A percentile compares a stretch with the other conserved stretches of the same genome.
Evolutionary conservation across 352 stramenopile genomes (phyloP).

Genomic region (Globisporangium heterothallicum): DNA sequence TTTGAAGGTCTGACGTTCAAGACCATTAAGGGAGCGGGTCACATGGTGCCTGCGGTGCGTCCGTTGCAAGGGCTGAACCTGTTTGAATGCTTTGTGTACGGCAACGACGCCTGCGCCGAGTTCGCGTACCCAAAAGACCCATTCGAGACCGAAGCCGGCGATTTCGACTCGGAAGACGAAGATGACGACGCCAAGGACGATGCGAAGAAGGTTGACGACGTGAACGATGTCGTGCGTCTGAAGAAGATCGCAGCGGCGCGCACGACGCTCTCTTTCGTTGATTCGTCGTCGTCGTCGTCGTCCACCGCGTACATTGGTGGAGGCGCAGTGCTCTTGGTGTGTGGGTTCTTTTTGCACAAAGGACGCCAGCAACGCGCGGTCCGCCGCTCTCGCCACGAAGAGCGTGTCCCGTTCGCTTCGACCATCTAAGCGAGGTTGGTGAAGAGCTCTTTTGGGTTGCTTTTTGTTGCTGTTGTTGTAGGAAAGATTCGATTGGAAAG

Average conservation of each 20-base stretch:
- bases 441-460: not conserved
- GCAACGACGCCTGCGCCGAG: slow-evolving; percentile 34
- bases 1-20: slow-evolving; percentile 84
- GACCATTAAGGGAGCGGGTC: slow-evolving; percentile 88
- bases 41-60: slow-evolving; percentile 78
- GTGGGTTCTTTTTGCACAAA: not conserved
- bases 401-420: slow-evolving; percentile 1
- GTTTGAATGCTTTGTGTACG: slow-evolving; percentile 72
- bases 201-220: not conserved
- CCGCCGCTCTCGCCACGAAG: not conserved
- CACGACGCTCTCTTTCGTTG: slow-evolving; percentile 36
- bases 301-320: not conserved
- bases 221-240: not conserved
- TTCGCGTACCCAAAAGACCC: slow-evolving; percentile 50
- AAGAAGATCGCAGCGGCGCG: slow-evolving; percentile 21
- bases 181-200: slow-evolving; percentile 8
- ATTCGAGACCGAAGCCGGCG: slow-evolving; percentile 42
- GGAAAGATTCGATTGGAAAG: too few species aligned
- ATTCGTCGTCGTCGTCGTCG: not conserved
- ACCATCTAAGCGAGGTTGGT: not conserved
- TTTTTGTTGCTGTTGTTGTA: not conserved
- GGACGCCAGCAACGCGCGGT: not conserved
- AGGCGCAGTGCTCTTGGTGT: not conserved
- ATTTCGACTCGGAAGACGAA: slow-evolving; percentile 9
- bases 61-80: slow-evolving; percentile 59